Percentiles rank a stretch among this genome's conserved stretches.
phyloP scores from a whole-genome alignment of 345 rosid species.

The Aethionema arabicum region DNA sequence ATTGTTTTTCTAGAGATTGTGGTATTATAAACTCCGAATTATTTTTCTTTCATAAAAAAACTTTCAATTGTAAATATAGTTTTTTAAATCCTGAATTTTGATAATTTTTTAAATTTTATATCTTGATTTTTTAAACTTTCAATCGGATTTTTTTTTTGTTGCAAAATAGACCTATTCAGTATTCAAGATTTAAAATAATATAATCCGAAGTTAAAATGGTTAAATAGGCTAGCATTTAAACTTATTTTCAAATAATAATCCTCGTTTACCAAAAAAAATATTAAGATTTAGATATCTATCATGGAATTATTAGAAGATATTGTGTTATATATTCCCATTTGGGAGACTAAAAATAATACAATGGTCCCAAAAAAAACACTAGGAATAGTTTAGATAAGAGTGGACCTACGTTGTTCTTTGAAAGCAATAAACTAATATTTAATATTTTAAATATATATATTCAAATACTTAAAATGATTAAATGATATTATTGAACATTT shows the following conservation, averaged over 20 bases:
- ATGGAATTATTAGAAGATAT: not conserved
- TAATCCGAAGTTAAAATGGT: too few species aligned
- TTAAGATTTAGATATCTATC: constrained; percentile 1
- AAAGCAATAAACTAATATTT: constrained; percentile 27
- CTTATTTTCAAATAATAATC: constrained; percentile 5
- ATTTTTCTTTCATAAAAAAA: too few species aligned
- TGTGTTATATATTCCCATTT: constrained; percentile 13
- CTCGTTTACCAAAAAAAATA: constrained; percentile 10
- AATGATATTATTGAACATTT: constrained; percentile 27
- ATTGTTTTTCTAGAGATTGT: too few species aligned
- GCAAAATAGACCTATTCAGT: too few species aligned
- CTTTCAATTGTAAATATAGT: too few species aligned
- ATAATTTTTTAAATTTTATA: too few species aligned
- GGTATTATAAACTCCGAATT: too few species aligned
- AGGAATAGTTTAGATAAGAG: constrained; percentile 34
- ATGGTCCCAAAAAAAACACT: constrained; percentile 29
- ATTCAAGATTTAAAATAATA: too few species aligned
- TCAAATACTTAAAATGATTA: constrained; percentile 20
- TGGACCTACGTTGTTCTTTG: constrained; percentile 27
- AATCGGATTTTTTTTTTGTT: too few species aligned
- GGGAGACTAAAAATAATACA: constrained; percentile 18
- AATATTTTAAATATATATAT: constrained; percentile 8
- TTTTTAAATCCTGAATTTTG: too few species aligned
- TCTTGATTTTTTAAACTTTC: too few species aligned
- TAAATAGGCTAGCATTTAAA: not conserved